Evolutionary conservation across 177 flowering plant species (phyloP), one percentile per base, ranked within the genome.

Genomic region (Telopea speciosissima): DNA sequence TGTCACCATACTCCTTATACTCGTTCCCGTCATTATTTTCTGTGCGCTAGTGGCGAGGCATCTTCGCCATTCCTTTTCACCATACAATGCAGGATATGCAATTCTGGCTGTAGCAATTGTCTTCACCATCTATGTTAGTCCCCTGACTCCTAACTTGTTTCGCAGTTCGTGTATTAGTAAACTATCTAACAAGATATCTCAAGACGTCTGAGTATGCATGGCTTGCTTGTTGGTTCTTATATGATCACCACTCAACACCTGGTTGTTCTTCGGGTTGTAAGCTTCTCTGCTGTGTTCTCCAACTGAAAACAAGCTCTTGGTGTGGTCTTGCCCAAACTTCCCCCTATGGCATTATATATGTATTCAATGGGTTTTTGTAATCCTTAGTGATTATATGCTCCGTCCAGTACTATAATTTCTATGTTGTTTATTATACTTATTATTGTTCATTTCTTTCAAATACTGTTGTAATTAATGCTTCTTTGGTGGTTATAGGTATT

Each of bases 1-100:
- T 70, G 86, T 87, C 69, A 93, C 98, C 10, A 67, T 93, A 69
- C 73, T 85, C 77, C 87, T 93, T 78, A 92, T 93, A 63, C 77
- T 86, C 63, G 90, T 83, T 73, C 98, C 98, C 36, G 79, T 83
- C 61, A 65, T 83, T 45, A 67, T 85, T 28, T 92, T 93, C 75
- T 93, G 98, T 80, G 83, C 84, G 64, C 84, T 89, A 76, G 96
- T 93, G 28, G 97, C 91, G 22, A 80, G 94, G 79, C 88, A 93
- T 77, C 90, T 93, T 66, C 87, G 85, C 64, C 88, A 89, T 72
- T 77, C 81, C 70, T 90, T 88, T 81, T 78, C 87, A 59, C 65
- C 87, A 26, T 69, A 88, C 73, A 80, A 82, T 80, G 91, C 91
- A 61, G 98, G 90, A 79, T 87, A 88, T 79, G 89, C 93, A n/a